Base-by-base conservation (phyloP, 306 rosid genomes). In the Aeschynomene evenia region DNA sequence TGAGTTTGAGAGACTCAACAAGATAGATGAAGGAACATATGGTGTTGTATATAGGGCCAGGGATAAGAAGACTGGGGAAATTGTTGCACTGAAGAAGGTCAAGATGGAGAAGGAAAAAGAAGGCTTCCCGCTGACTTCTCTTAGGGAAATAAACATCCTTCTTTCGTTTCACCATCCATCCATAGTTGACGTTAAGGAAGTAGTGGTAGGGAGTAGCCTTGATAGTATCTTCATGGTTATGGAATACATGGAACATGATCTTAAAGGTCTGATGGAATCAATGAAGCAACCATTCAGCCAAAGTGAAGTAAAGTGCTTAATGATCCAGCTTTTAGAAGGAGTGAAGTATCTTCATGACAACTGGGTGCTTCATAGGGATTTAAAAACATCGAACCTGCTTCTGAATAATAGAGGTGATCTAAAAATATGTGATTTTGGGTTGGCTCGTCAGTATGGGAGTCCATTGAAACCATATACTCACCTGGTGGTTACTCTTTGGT, bases 161-260 rank as follows among this genome's bases (percentile, higher is more conserved):
- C 99, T 95, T 70, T 91, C 99, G 62, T 89, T 95, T 82, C 97
- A 95, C 77, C 96, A 95, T 71, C 95, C 91, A 34, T 87, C 91
- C 52, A 91, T 95, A 81, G 96, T 95, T 36, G 99, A 95, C 72
- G 99, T 95, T 57, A 95, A 95, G 74, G 99, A 95, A 89, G 99
- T 95, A 64, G 99, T 95, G 58, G 96, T 95, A 70, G 99, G 99
- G 43, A 91, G 94, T 85, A 91, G 89, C 80, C 95, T 95, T 19
- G 99, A 95, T 83, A 95, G 99, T 72, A 95, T 95, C 75, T 95
- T 95, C 85, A 95, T 95, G 99, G 99, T 86, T 73, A 95, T 95
- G 99, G 99, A 95, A 71, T 95, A 95, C 84, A 95, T 95, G 99
- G 99, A 95, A 72, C 99, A 95, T 81, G 99, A 95, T 73, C 96